Conservation (phyloP, 2,329 filamentous ascomycete genomes). For the Cordyceps sp. region DNA sequence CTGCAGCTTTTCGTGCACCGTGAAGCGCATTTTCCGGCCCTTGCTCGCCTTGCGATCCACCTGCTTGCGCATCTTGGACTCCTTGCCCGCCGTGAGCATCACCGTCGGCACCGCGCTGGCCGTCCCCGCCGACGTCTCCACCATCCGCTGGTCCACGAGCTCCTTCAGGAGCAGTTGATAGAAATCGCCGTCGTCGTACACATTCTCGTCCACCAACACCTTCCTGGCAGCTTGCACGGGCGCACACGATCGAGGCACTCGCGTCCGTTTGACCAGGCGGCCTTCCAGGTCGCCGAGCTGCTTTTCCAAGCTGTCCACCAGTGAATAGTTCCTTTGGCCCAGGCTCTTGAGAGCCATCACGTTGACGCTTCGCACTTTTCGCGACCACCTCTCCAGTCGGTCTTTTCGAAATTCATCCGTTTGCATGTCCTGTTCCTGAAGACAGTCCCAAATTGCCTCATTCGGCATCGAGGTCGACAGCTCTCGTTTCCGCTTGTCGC, state of each 20-base stretch:
- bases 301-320: constrained; percentile 51
- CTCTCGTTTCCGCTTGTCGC: constrained; percentile 44
- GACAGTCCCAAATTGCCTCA: constrained; percentile 54
- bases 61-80: constrained; percentile 64
- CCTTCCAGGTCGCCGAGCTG: constrained; percentile 48
- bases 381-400: constrained; percentile 79
- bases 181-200: constrained; percentile 91
- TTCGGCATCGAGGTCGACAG: constrained; percentile 39
- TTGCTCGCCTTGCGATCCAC: constrained; percentile 94
- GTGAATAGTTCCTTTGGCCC: constrained; percentile 18
- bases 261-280: constrained; percentile 51
- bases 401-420: constrained; percentile 46
- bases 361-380: constrained; percentile 41
- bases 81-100: constrained; percentile 52
- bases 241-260: constrained; percentile 59
- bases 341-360: constrained; percentile 10
- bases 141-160: constrained; percentile 74
- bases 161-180: constrained; percentile 89
- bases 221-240: constrained; percentile 47
- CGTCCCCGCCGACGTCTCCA: constrained; percentile 40
- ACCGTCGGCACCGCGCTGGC: constrained; percentile 32
- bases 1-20: constrained; percentile 90
- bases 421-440: constrained; percentile 47
- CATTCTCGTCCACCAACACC: constrained; percentile 37
- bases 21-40: constrained; percentile 84